Evolutionary conservation across 148 eudicot genomes (phyloP), one percentile per base, ranked within the genome.

Genomic region (Chenopodium album): DNA sequence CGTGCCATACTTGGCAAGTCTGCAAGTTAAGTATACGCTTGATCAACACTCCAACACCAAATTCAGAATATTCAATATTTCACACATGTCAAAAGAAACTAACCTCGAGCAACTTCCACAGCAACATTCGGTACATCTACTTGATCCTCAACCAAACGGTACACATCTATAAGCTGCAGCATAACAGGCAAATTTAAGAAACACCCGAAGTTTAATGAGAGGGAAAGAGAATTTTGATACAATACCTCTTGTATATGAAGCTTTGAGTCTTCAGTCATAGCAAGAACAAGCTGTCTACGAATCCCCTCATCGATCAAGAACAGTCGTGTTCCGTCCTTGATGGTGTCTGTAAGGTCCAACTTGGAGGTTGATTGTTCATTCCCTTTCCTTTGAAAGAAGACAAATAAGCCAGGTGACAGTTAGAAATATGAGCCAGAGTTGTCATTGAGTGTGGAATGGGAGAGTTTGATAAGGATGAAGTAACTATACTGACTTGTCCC

Each of bases 201-300:
- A 23, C 5, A 60, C 4, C 23, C 22, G 6, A 23, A 28, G 73
- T 31, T 46, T 8, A 9, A 68, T 41, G 79, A 60, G 31, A 44
- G 71, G 76, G 44, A 54, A 62, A 64, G 26, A 48, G 20, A 72
- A 32, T 22, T 23, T 13, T 23, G 16, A 23, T 0, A 75, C 14
- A 37, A 71, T 83, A 94, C 98, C 97, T 96, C 99, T 84, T 94
- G 90, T 80, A 96, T 80, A 77, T 96, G 99, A 85, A 96, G 98
- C 90, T 92, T 94, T 69, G 99, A 96, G 85, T 96, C 98, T 88
- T 96, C 99, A 2, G 99, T 96, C 78, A 96, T 85, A 79, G 99
- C 99, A 88, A 96, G 98, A 84, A 96, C 88, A 59, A 96, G 90
- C 85, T 94, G 89, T 81, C 95, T 91, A 67, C 99, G 95, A 77